Percentiles rank a stretch among this genome's conserved stretches.
Conservation (phyloP, 2,329 filamentous ascomycete genomes). For the Exophiala mesophila region DNA sequence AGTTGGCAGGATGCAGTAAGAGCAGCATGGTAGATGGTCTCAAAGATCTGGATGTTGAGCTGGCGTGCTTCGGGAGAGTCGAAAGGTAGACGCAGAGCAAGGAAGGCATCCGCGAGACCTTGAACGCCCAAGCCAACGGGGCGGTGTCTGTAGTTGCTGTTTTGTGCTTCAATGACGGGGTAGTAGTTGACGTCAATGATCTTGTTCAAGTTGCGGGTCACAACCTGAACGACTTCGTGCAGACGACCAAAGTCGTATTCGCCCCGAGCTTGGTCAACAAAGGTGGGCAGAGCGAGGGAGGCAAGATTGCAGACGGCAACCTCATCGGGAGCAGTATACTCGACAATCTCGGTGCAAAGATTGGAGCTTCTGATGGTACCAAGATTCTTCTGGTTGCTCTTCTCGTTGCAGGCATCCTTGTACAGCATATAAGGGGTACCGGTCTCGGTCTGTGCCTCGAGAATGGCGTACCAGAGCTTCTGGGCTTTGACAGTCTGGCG, state of each 20-base stretch:
- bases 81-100: slow-evolving; percentile 92
- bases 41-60: slow-evolving; percentile 97
- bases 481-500: slow-evolving; percentile 92
- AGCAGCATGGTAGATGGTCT: slow-evolving; percentile 97
- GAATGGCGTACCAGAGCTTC: slow-evolving; percentile 98
- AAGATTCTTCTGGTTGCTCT: slow-evolving; percentile 99
- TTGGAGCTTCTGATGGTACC: slow-evolving; percentile 98
- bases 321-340: slow-evolving; percentile 96
- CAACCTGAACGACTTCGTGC: slow-evolving; percentile 86
- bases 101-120: slow-evolving; percentile 95
- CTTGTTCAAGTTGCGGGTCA: slow-evolving; percentile 93
- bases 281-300: slow-evolving; percentile 85
- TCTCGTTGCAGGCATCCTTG: slow-evolving; percentile 96
- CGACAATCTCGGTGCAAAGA: slow-evolving; percentile 96
- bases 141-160: slow-evolving; percentile 95
- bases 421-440: slow-evolving; percentile 99
- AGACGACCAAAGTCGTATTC: slow-evolving; percentile 95
- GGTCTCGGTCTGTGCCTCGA: slow-evolving; percentile 97
- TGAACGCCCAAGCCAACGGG: slow-evolving; percentile 96
- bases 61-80: slow-evolving; percentile 91
- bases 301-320: slow-evolving; percentile 98
- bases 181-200: slow-evolving; percentile 99
- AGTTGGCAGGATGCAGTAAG: slow-evolving; percentile 84
- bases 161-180: slow-evolving; percentile 86
- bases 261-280: slow-evolving; percentile 77